Conservation (phyloP, 169 alveolate species). For the Plasmodium gonderi region DNA sequence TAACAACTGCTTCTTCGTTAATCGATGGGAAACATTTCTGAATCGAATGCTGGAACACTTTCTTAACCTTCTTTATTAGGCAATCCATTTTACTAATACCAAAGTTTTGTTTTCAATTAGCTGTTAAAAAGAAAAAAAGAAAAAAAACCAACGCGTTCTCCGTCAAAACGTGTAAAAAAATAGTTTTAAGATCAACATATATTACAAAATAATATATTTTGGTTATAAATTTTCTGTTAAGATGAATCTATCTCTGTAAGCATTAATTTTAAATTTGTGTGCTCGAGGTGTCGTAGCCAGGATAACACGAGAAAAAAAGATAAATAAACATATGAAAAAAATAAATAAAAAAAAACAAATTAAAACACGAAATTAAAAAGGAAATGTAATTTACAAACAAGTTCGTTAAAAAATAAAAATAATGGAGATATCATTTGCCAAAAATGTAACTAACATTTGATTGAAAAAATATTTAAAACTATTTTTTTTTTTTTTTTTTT, state of each 20-base stretch:
- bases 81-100: slow-evolving; percentile 49
- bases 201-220: neutral
- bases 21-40: slow-evolving; percentile 68
- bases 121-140: neutral
- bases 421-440: neutral
- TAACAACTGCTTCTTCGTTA: slow-evolving; percentile 57
- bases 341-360: neutral
- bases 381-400: neutral
- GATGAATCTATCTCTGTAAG: neutral
- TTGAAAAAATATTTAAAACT: neutral
- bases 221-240: neutral
- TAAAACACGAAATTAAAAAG: neutral
- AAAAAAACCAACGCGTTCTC: neutral
- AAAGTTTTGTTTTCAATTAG: neutral
- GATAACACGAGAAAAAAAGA: neutral
- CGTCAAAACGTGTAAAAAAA: neutral
- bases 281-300: neutral
- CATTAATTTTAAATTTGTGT: neutral
- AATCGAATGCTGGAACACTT: slow-evolving; percentile 51
- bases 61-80: slow-evolving; percentile 41
- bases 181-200: neutral
- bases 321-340: neutral
- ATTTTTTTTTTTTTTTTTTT: no score
- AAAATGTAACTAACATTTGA: neutral
- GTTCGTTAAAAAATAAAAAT: neutral